phyloP scores from a whole-genome alignment of 2,329 filamentous ascomycete species.

The Nannizziopsis arthrosporioides region DNA sequence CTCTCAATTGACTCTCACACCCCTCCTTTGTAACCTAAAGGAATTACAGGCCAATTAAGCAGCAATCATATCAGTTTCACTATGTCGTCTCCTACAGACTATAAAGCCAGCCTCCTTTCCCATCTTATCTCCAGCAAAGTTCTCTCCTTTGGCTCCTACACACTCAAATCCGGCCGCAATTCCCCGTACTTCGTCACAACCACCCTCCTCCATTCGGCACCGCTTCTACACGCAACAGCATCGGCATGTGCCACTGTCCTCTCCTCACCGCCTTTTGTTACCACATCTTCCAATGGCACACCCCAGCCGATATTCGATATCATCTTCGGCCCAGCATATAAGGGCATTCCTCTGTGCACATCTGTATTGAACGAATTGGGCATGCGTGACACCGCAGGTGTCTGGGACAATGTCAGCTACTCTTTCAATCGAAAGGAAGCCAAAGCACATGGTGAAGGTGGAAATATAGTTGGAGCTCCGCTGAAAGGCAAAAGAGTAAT shows the following conservation, averaged over 20 bases:
- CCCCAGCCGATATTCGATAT: conserved; percentile 57
- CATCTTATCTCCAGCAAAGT: conserved; percentile 32
- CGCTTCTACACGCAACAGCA: conserved; percentile 64
- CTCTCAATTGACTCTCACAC: no score
- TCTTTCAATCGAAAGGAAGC: conserved; percentile 92
- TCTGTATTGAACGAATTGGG: conserved; percentile 65
- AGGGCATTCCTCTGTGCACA: conserved; percentile 84
- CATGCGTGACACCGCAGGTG: conserved; percentile 49
- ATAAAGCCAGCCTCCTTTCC: conserved; percentile 30
- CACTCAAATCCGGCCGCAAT: conserved; percentile 77
- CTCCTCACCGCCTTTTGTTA: conserved; percentile 16
- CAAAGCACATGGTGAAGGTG: conserved; percentile 92
- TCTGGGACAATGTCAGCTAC: conserved; percentile 63
- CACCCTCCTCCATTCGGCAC: conserved; percentile 72
- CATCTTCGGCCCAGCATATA: conserved; percentile 90
- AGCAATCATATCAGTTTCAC: neutral
- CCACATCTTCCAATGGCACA: conserved; percentile 26
- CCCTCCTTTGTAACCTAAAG: no score
- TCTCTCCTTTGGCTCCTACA: conserved; percentile 39
- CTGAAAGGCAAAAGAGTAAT: conserved; percentile 76
- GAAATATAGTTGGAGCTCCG: conserved; percentile 77
- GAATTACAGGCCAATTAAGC: no score
- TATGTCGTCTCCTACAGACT: conserved; percentile 15
- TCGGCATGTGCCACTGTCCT: conserved; percentile 60
- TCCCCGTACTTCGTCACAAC: conserved; percentile 99